Base-by-base conservation (phyloP, 768 basidiomycete genomes). In the Suillus luteus region DNA sequence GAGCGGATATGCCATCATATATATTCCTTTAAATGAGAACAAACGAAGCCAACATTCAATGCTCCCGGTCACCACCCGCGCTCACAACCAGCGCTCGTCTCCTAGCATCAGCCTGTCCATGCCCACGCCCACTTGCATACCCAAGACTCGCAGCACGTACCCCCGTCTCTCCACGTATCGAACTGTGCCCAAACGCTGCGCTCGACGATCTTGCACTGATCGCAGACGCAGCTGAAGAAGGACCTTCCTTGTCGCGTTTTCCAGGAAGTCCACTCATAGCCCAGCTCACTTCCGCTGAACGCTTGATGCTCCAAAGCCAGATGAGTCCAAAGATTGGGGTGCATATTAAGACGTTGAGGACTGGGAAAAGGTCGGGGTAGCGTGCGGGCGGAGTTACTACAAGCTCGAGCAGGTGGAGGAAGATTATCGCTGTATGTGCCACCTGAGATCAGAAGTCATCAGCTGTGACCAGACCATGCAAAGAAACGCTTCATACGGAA, bases 241-340 rank as follows among this genome's bases (percentile, higher is more conserved):
- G 3, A 27, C 57, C 54, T n/a, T 69, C 71, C 5, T 66, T 63
- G 5, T 67, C 66, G 14, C 22, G 11, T 40, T 40, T 35, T n/a
- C 75, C 71, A 6, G 74, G 72, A 1, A 87, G 75, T 0, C 89
- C 89, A 5, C 85, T 84, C 11, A 92, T 72, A 14, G 89, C 91
- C 95, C 95, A 96, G 10, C 85, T 80, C 43, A 88, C 88, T 69
- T 96, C 88, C 27, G 95, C 72, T 24, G 90, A 85, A 55, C 91
- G 88, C 67, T 88, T 90, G 73, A 94, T 86, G 58, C 91, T 92
- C 94, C 94, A 97, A 17, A 95, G 70, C 92, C 92, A 98, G n/a
- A 85, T 81, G 35, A 93, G 73, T 8, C 80, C 84, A 72, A 98
- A 96, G 19, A 96, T 86, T 1, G 87, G 89, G 1, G 89, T 90